These are phyloP conservation scores for Pythium guiyangense DNA, from an alignment of 352 stramenopile genomes.

Conservation along the genomic window DNA sequence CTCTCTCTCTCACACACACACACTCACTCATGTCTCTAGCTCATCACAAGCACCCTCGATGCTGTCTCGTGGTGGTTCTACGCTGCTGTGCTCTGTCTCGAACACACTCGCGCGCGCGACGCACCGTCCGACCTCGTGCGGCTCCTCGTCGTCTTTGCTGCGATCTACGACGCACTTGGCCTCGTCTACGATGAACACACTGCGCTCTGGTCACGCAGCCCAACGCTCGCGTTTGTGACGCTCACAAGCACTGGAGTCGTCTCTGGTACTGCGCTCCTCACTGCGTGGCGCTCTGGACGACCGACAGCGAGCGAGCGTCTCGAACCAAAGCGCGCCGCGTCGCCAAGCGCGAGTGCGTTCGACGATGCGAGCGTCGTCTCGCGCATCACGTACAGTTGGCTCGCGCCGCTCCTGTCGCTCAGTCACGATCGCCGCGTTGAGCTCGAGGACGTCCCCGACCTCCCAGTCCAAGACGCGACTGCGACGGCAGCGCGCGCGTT, in stretches of 20 bases:
- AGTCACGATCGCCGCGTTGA: constrained; percentile 49
- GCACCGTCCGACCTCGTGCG: not conserved
- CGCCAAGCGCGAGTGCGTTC: constrained; percentile 27
- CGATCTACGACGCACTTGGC: constrained; percentile 10
- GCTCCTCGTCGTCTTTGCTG: constrained; percentile 14
- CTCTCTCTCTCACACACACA: too few relatives aligned
- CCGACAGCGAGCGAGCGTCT: not conserved
- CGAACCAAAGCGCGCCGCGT: not conserved
- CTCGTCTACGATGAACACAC: constrained; percentile 1
- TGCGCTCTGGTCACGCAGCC: not conserved
- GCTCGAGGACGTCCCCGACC: constrained; percentile 45
- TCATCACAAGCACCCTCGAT: constrained; percentile 13
- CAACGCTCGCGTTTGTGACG: not conserved
- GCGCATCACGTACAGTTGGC: constrained; percentile 63
- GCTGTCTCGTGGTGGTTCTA: constrained; percentile 16
- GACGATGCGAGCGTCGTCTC: constrained; percentile 51
- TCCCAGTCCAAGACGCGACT: constrained; percentile 49
- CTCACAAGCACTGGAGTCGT: not conserved
- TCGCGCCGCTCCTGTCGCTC: constrained; percentile 58
- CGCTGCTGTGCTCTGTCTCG: constrained; percentile 10
- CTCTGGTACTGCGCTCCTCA: constrained; percentile 1
- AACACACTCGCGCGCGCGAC: constrained; percentile 1
- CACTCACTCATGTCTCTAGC: constrained; percentile 4
- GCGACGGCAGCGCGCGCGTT: constrained; percentile 18
- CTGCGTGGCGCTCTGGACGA: constrained; percentile 10